phyloP scores from a whole-genome alignment of 306 rosid genomes.

The Lithocarpus polystachyus region DNA sequence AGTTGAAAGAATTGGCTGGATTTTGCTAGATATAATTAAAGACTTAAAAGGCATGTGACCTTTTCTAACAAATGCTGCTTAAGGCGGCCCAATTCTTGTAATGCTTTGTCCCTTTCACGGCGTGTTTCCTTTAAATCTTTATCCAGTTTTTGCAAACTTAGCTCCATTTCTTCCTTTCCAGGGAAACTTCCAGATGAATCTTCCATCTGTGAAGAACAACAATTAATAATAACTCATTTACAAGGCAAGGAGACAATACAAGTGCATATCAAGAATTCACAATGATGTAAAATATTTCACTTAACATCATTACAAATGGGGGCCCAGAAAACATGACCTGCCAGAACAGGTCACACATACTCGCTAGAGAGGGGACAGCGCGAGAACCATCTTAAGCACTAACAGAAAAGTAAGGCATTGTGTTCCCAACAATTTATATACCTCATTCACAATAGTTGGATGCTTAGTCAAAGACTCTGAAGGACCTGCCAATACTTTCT shows the following conservation, averaged over 20 bases:
- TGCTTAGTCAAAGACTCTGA: conserved; percentile 44
- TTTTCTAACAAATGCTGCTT: conserved; percentile 95
- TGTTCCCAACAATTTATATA: conserved; percentile 4
- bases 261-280: not conserved
- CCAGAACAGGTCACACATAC: too few species aligned
- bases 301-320: not conserved
- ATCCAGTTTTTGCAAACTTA: conserved; percentile 52
- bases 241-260: not conserved
- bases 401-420: not conserved
- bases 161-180: conserved; percentile 80
- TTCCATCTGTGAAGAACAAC: conserved; percentile 37
- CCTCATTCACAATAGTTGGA: conserved; percentile 48
- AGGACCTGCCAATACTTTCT: conserved; percentile 34
- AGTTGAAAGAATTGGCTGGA: not conserved
- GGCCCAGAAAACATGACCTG: not conserved
- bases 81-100: conserved; percentile 80
- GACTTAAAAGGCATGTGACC: conserved; percentile 41
- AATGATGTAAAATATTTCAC: not conserved
- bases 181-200: conserved; percentile 56
- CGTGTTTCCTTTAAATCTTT: conserved; percentile 66
- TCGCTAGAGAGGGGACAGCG: not conserved
- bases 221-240: not conserved
- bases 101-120: conserved; percentile 74
- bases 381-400: not conserved
- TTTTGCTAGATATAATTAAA: not conserved